Evolutionary conservation across 768 basidiomycete genomes (phyloP), one percentile per base, ranked within the genome.

Genomic region (Suillus cothurnatus): DNA sequence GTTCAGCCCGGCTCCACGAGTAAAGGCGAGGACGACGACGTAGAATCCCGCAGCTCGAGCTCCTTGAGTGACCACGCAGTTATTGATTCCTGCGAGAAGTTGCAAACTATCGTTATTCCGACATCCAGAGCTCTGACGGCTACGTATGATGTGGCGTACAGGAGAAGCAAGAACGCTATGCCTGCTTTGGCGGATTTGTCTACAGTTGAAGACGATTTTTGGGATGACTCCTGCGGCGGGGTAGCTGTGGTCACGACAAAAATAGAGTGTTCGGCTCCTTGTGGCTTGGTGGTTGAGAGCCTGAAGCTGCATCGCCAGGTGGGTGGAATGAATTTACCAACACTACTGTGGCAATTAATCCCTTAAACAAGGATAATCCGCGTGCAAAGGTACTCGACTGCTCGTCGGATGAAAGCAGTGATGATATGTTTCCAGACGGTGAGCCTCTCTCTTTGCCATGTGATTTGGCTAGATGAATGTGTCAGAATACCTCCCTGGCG

Each of bases 101-200:
- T 92, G 56, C 85, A 83, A 65, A 90, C 92, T 12, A 72, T 96
- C 17, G 75, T 82, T 6, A 82, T 98, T 17, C 86, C 89, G 2
- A 86, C 89, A 0, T 78, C 87, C n/a, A 81, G 82, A 6, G 86
- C 93, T 0, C 81, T 97, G 64, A 79, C 79, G 41, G 76, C 84
- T 21, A 78, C 74, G 2, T 87, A 88, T 67, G 79, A 80, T 8
- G 83, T 90, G 12, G 74, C 73, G 2, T 95, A 93, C 68, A 74
- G 78, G 62, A 80, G 84, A 43, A 71, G 81, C 41, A 68, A 80
- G 34, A 71, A 73, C 19, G 68, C 80, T 1, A 80, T 81, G 69
- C 77, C 79, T 3, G 85, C 84, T 1, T 69, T 88, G 9, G 81
- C 85, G 1, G 84, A 91, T 72, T 68, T 92, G 53, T 69, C 69